These are phyloP conservation scores for Adansonia digitata DNA, from an alignment of 345 rosid genomes.

Conservation along the genomic window DNA sequence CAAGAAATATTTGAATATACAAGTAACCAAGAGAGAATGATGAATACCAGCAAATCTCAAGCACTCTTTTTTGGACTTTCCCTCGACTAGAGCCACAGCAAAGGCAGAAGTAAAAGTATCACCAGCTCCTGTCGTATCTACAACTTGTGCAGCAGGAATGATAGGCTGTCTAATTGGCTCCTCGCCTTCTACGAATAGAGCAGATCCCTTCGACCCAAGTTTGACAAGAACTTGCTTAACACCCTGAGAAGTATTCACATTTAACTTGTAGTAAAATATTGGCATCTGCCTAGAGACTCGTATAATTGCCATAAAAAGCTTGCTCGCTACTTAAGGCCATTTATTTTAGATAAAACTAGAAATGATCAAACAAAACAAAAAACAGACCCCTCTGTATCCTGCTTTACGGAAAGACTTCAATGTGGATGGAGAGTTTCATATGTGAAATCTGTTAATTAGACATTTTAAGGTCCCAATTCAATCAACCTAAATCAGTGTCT, in stretches of 20 bases:
- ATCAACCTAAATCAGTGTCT: background rate
- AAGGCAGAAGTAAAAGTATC: conserved; percentile 96
- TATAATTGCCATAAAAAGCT: background rate
- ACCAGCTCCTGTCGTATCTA: conserved; percentile 98
- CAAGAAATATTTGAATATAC: background rate
- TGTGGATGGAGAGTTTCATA: background rate
- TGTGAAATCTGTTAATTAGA: background rate
- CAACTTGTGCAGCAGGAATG: conserved; percentile 58
- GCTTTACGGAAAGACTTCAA: background rate
- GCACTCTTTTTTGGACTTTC: conserved; percentile 65
- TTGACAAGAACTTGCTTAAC: conserved; percentile 79
- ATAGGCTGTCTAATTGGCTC: conserved; percentile 67
- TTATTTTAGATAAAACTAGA: background rate
- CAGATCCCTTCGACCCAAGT: conserved; percentile 89
- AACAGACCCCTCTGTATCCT: background rate
- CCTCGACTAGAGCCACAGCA: conserved; percentile 91
- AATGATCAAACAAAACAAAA: background rate
- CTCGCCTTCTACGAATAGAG: conserved; percentile 66
- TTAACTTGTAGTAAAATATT: background rate
- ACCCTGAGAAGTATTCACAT: conserved; percentile 47
- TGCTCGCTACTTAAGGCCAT: background rate
- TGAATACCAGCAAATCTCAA: conserved; percentile 81
- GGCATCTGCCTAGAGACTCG: background rate
- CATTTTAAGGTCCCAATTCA: background rate
- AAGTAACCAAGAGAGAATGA: background rate